Conservation (phyloP, 345 rosid species). For the Eucalyptus victrix region DNA sequence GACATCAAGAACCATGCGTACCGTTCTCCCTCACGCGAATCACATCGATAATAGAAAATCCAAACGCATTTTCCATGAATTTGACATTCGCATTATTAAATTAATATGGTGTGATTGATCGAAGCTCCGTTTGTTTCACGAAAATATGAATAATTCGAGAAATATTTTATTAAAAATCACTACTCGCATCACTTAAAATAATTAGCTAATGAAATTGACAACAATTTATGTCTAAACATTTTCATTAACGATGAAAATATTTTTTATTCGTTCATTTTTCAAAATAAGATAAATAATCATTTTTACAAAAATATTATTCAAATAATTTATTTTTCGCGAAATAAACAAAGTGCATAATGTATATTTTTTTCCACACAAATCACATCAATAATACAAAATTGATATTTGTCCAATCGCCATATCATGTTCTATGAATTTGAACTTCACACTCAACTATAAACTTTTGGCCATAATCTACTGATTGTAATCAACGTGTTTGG, state of each 20-base stretch:
- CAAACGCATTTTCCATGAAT: background rate
- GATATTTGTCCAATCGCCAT: background rate
- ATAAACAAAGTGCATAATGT: fast-evolving
- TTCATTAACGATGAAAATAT: background rate
- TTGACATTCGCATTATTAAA: background rate
- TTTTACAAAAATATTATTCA: background rate
- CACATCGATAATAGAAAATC: background rate
- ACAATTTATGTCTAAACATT: background rate
- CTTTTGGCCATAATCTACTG: background rate
- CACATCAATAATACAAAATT: background rate
- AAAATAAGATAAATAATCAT: background rate
- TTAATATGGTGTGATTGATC: background rate
- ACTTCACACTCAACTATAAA: background rate
- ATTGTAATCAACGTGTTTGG: background rate
- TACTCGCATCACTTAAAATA: background rate
- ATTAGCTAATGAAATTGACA: background rate
- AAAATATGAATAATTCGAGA: background rate
- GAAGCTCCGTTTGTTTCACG: fast-evolving
- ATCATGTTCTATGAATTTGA: background rate
- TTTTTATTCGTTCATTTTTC: background rate
- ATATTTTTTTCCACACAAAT: background rate
- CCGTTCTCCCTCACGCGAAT: background rate
- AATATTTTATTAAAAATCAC: background rate
- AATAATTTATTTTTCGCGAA: background rate
- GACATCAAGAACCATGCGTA: background rate